A percentile compares a stretch with the other conserved stretches of the same genome.
Evolutionary conservation across 305 asterid genomes (phyloP).

Genomic region (Solanum hybrid): DNA sequence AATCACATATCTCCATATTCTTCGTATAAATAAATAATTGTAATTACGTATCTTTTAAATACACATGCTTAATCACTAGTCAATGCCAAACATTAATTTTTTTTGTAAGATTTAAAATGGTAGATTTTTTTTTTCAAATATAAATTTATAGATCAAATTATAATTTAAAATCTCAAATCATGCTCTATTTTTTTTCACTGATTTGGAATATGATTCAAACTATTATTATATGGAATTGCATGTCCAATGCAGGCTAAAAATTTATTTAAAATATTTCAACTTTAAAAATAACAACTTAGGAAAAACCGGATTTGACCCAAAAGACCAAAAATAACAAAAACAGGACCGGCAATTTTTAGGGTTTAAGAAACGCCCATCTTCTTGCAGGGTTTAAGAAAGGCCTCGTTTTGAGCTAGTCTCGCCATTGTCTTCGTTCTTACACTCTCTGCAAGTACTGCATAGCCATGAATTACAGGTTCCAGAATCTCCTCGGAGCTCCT

Average conservation of each 20-base stretch:
- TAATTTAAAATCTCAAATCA: background rate
- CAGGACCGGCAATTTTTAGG: background rate
- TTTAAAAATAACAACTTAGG: background rate
- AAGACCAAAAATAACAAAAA: background rate
- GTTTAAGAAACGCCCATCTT: background rate
- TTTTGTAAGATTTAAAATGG: background rate
- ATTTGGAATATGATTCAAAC: background rate
- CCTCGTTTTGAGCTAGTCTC: background rate
- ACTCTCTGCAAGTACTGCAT: background rate
- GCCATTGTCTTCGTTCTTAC: background rate
- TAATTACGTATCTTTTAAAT: background rate
- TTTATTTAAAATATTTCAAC: background rate
- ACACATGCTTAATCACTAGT: background rate
- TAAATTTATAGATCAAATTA: background rate
- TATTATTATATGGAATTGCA: background rate
- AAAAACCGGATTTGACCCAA: background rate
- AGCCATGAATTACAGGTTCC: constrained; percentile 78
- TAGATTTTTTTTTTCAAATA: background rate
- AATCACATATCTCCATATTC: background rate
- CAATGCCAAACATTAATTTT: background rate
- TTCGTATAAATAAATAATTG: background rate
- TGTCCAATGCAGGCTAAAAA: background rate
- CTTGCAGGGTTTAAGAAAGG: background rate
- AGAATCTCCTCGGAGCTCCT: constrained; percentile 95
- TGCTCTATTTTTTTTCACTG: background rate